Base-by-base conservation (phyloP, 495 filamentous ascomycete genomes). In the Aspergillus nidulans region DNA sequence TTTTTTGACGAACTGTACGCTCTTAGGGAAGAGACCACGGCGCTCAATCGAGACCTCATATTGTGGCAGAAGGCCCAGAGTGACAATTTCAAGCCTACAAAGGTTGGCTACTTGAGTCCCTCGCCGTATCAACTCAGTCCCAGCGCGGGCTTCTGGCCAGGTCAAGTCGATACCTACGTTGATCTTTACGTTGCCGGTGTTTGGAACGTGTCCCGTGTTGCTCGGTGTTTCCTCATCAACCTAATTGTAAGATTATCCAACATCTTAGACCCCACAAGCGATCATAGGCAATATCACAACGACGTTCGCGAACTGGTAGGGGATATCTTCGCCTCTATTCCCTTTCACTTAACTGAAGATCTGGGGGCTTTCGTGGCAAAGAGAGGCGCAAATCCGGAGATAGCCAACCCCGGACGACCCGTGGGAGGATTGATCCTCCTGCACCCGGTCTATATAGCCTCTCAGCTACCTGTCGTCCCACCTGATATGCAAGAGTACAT, bases 391-490 rank as follows among this genome's bases (percentile, higher is more conserved):
- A 53, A 28, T 15, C 39, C 32, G 12, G 32, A 50, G n/a, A 63
- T 63, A 5, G 32, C 28, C 6, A 57, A 64, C 16, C 61, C 68
- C 3, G 64, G 66, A 15, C 56, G 60, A 46, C 32, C 59, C 13
- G 41, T 60, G 4, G 68, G 69, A 18, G 68, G 68, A 0, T 47
- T 72, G 36, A 58, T 70, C 7, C 60, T 72, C 8, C 68, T 72
- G 64, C 63, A 72, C 56, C 51, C 64, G 5, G 54, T 72, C 12
- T 65, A 65, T 30, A 42, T 66, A 19, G 55, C 51, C 23, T 65
- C 65, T 20, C 30, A 60, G 30, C 55, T 72, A 13, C 32, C 48
- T 0, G 59, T 67, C 4, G 52, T 74, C 6, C 60, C 59, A 4
- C 16, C 38, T 18, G 46, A 57, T 18, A 61, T 61, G 45, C 55